Evolutionary conservation across 177 flowering plant genomes (phyloP), one percentile per base, ranked within the genome.

Genomic region (Tripterygium wilfordii): DNA sequence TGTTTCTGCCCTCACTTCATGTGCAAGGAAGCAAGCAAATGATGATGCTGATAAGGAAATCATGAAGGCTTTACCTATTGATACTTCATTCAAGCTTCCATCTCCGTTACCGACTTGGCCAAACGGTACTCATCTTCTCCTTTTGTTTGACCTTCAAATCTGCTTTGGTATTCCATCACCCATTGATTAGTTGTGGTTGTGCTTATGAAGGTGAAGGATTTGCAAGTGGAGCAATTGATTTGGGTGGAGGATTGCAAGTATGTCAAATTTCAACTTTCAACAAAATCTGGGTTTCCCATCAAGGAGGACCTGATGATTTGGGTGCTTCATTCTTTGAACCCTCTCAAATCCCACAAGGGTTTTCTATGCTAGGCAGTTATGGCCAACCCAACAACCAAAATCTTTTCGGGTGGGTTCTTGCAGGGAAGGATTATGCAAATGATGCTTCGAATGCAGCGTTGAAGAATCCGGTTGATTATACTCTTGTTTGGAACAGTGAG

Each of bases 271-370:
- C 75, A 26, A 36, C 70, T 5, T 71, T 79, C 57, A 58, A 22
- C 46, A 79, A 75, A 42, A 33, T 82, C 8, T 79, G 85, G 85
- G 53, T 81, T 0, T 58, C 73, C 10, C 42, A 41, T 22, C 73
- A 77, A 45, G 85, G 81, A 1, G 89, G 85, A 16, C 76, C 71
- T 0, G 67, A 67, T 22, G 56, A 77, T 39, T 50, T 45, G 12
- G 83, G 89, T 0, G 76, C 78, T 1, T 40, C 83, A 8, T 67
- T 82, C 37, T 82, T 62, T 43, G 83, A 79, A 27, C 85, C 89
- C 3, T 36, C 65, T 0, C 16, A 48, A 2, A 12, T 79, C 3
- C 83, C 89, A 2, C 45, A 61, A 12, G 85, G 79, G 1, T 82
- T 66, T 62, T 66, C 22, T 32, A 61, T 67, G 61, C 62, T 82